phyloP scores from a whole-genome alignment of 805 yeast species.

The Wickerhamomyces chambardii region DNA sequence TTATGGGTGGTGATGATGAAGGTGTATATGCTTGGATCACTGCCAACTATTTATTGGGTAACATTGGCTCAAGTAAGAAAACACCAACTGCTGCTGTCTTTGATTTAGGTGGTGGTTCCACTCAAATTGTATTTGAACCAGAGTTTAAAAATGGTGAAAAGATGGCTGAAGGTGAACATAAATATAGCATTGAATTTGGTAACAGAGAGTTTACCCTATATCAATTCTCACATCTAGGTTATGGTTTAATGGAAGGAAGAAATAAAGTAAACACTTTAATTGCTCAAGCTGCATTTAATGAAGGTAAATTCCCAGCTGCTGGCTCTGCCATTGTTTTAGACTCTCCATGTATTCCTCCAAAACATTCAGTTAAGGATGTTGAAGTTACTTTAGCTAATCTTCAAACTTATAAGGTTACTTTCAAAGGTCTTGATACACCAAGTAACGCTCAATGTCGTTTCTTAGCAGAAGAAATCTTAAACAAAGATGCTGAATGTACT shows the following conservation, averaged over 20 bases:
- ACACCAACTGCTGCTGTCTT: conserved; percentile 92
- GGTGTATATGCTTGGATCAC: conserved; percentile 99
- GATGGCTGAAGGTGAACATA: conserved; percentile 84
- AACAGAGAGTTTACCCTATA: conserved; percentile 72
- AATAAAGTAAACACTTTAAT: conserved; percentile 65
- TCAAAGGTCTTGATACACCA: conserved; percentile 56
- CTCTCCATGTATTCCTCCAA: conserved; percentile 90
- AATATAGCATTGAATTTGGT: conserved; percentile 74
- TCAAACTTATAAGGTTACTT: conserved; percentile 41
- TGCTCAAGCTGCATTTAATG: conserved; percentile 39
- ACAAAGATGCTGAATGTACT: conserved; percentile 74
- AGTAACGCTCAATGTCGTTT: conserved; percentile 81
- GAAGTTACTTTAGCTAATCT: conserved; percentile 45
- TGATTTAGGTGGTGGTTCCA: conserved; percentile 97
- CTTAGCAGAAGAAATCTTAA: conserved; percentile 72
- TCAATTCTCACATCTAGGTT: conserved; percentile 93
- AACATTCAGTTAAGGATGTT: conserved; percentile 47
- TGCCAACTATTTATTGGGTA: conserved; percentile 85
- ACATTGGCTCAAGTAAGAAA: conserved; percentile 71
- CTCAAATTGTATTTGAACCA: conserved; percentile 98
- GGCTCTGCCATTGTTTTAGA: conserved; percentile 36
- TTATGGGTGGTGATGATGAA: conserved; percentile 96
- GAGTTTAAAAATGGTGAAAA: conserved; percentile 46
- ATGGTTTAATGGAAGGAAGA: conserved; percentile 93
- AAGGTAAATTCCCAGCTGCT: conserved; percentile 28